phyloP scores from a whole-genome alignment of 2,329 filamentous ascomycete species.

The Hymenotorrendiella dingleyae region DNA sequence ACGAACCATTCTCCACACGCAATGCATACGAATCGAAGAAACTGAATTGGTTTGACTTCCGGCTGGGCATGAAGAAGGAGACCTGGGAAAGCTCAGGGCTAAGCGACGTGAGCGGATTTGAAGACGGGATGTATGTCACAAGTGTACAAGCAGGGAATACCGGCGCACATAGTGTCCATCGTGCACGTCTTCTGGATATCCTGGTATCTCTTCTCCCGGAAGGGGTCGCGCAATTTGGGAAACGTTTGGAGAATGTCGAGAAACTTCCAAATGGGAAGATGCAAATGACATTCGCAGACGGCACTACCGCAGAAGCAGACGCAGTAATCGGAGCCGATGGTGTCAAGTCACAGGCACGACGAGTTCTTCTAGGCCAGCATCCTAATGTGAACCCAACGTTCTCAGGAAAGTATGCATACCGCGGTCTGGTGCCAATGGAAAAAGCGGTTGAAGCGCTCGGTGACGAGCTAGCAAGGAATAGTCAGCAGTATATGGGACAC shows the following conservation, averaged over 20 bases:
- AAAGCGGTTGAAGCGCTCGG: conserved; percentile 44
- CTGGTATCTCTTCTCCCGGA: conserved; percentile 34
- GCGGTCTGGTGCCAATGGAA: conserved; percentile 55
- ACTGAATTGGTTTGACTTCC: conserved; percentile 27
- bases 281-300: conserved; percentile 39
- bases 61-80: conserved; percentile 20
- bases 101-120: conserved; percentile 7
- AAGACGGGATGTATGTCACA: conserved; percentile 17
- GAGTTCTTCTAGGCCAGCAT: conserved; percentile 42
- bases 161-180: conserved; percentile 26
- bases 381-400: conserved; percentile 34
- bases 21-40: conserved; percentile 23
- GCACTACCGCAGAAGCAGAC: conserved; percentile 36
- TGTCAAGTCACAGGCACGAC: conserved; percentile 51
- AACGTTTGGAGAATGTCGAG: conserved; percentile 31
- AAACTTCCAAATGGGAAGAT: conserved; percentile 23
- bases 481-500: conserved; percentile 43
- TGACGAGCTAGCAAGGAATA: conserved; percentile 40
- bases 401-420: conserved; percentile 55
- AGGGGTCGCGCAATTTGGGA: conserved; percentile 31
- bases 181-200: conserved; percentile 29
- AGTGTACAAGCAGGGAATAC: conserved; percentile 16
- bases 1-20: conserved; percentile 19
- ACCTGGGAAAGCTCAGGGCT: conserved; percentile 15
- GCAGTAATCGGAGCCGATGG: conserved; percentile 58